These are phyloP conservation scores for Fusarium clavum DNA, from an alignment of 2,329 filamentous ascomycete genomes.

Conservation along the genomic window DNA sequence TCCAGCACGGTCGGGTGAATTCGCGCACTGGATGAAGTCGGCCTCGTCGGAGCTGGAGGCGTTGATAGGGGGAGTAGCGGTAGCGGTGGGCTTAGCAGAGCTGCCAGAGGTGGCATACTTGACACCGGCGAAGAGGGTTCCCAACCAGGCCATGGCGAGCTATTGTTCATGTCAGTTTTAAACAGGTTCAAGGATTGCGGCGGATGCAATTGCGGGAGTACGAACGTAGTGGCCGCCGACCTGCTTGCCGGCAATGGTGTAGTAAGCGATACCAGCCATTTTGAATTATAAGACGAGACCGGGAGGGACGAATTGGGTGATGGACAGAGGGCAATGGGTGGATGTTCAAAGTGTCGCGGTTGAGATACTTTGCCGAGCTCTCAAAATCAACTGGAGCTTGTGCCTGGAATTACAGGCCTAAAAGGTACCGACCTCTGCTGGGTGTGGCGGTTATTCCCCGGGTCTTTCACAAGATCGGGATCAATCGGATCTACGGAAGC, in stretches of 20 bases:
- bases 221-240: conserved; percentile 71
- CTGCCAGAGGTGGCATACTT: conserved; percentile 59
- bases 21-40: conserved; percentile 72
- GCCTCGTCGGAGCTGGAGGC: conserved; percentile 71
- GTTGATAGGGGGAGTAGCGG: conserved; percentile 68
- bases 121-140: conserved; percentile 61
- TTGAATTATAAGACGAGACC: conserved; percentile 40
- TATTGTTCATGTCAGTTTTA: conserved; percentile 49
- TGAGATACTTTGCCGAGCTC: conserved; percentile 48
- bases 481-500: conserved; percentile 40
- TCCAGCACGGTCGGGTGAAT: conserved; percentile 35
- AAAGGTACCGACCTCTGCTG: conserved; percentile 20
- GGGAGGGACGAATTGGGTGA: conserved; percentile 47
- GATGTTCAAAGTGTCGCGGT: conserved; percentile 43
- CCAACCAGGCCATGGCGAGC: conserved; percentile 69
- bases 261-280: conserved; percentile 58
- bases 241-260: conserved; percentile 69
- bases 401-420: conserved; percentile 53
- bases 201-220: conserved; percentile 42
- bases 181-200: conserved; percentile 6
- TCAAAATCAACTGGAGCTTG: conserved; percentile 41
- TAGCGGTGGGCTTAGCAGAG: conserved; percentile 58
- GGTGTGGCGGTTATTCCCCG: conserved; percentile 48
- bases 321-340: conserved; percentile 47
- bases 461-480: conserved; percentile 37